Percentiles rank a stretch among this genome's conserved stretches.
phyloP scores from a whole-genome alignment of 208 protist species.

The Acanthamoeba triangularis region DNA sequence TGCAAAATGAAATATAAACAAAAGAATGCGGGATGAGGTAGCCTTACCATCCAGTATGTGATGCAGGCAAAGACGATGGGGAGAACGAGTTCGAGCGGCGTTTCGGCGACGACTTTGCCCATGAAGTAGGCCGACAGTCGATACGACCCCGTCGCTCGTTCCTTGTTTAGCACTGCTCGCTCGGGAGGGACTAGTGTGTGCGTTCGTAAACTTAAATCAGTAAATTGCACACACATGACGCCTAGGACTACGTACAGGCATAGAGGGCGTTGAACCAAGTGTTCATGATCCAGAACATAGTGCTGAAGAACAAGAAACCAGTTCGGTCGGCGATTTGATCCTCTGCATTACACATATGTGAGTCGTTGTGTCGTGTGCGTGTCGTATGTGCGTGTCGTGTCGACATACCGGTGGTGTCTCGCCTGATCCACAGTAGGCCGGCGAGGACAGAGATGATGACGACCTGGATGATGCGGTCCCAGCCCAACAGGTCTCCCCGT shows the following conservation, averaged over 20 bases:
- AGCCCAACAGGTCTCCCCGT: conserved; percentile 20
- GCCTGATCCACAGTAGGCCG: conserved; percentile 78
- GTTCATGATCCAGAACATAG: conserved; percentile 81
- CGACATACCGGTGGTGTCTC: neutral
- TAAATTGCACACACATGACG: neutral
- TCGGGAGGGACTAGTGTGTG: conserved; percentile 78
- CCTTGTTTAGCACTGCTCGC: conserved; percentile 80
- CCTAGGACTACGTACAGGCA: conserved; percentile 8
- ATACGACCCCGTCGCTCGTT: conserved; percentile 71
- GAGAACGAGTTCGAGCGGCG: conserved; percentile 75
- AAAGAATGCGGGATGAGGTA: neutral
- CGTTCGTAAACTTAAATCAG: neutral
- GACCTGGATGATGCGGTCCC: conserved; percentile 64
- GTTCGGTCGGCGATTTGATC: neutral
- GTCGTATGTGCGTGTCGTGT: too few species aligned
- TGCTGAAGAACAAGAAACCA: conserved; percentile 80
- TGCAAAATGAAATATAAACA: neutral
- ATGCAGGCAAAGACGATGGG: conserved; percentile 81
- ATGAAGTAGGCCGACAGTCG: conserved; percentile 83
- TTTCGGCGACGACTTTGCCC: conserved; percentile 80
- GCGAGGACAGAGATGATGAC: conserved; percentile 78
- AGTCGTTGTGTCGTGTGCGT: too few species aligned
- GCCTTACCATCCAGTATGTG: conserved; percentile 80
- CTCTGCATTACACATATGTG: neutral
- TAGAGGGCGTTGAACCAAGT: conserved; percentile 68